Conservation (phyloP, 805 yeast species). For the Candida sakaeoensis region DNA sequence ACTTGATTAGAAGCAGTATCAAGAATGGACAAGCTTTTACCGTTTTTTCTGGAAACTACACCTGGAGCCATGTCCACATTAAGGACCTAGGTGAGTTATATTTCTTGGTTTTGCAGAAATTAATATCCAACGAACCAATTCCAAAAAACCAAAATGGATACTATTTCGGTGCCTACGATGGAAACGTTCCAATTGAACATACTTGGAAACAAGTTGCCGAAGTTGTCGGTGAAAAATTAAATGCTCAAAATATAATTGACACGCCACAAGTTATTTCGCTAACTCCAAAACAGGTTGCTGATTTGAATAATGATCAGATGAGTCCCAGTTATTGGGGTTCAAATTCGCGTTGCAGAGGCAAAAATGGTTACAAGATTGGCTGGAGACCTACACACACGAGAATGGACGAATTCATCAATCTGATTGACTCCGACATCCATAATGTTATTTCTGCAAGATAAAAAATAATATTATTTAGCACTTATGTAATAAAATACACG, state of each 20-base stretch:
- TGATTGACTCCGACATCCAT: slow-evolving; percentile 18
- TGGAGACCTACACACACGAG: slow-evolving; percentile 21
- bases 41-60: slow-evolving; percentile 26
- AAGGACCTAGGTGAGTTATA: slow-evolving; percentile 30
- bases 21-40: slow-evolving; percentile 19
- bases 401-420: slow-evolving; percentile 15
- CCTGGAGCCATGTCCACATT: slow-evolving; percentile 36
- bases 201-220: slow-evolving; percentile 26
- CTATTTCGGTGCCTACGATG: slow-evolving; percentile 24
- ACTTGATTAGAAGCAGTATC: slow-evolving; percentile 15
- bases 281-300: slow-evolving; percentile 13
- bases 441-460: slow-evolving; percentile 4
- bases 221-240: slow-evolving; percentile 17
- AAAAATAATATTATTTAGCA: no score
- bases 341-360: slow-evolving; percentile 24
- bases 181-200: slow-evolving; percentile 18
- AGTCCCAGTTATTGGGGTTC: slow-evolving; percentile 24
- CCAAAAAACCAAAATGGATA: slow-evolving; percentile 30
- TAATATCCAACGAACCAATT: slow-evolving; percentile 18
- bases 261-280: slow-evolving; percentile 16
- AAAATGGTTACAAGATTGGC: slow-evolving; percentile 22
- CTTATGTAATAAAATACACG: background rate
- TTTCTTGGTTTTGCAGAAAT: slow-evolving; percentile 18
- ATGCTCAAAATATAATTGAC: slow-evolving; percentile 12
- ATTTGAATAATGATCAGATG: slow-evolving; percentile 11